Conservation (phyloP, 2,329 filamentous ascomycete species). For the Herpotrichia juniperi region DNA sequence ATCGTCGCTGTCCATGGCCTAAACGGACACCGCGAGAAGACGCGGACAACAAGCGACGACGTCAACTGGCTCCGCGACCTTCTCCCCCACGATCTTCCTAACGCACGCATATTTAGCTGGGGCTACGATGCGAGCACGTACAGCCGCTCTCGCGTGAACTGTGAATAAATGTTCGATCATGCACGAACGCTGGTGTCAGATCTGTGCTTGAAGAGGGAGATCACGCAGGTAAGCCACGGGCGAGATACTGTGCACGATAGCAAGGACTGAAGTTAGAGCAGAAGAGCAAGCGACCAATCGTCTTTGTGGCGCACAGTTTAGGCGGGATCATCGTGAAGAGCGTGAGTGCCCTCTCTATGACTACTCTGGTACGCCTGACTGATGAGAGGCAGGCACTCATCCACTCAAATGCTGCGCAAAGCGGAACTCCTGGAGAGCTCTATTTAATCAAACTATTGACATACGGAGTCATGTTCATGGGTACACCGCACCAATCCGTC, state of each 20-base stretch:
- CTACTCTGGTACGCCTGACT: slow-evolving; percentile 7
- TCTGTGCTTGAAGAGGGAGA: slow-evolving; percentile 32
- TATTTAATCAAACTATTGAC: slow-evolving; percentile 43
- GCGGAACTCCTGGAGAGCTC: slow-evolving; percentile 31
- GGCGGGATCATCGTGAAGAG: slow-evolving; percentile 43
- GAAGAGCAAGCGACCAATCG: slow-evolving; percentile 35
- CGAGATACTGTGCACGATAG: background rate
- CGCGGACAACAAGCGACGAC: slow-evolving; percentile 26
- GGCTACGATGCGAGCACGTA: slow-evolving; percentile 45
- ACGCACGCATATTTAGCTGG: slow-evolving; percentile 42
- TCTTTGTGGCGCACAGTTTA: slow-evolving; percentile 42
- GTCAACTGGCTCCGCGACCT: slow-evolving; percentile 30
- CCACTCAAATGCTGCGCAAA: slow-evolving; percentile 37
- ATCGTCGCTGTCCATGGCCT: slow-evolving; percentile 33
- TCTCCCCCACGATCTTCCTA: slow-evolving; percentile 30
- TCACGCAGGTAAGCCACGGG: slow-evolving; percentile 22
- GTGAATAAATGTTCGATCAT: slow-evolving; percentile 43
- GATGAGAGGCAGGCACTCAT: slow-evolving; percentile 41
- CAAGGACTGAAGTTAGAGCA: slow-evolving; percentile 10
- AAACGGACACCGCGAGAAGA: slow-evolving; percentile 28
- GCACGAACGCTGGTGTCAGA: slow-evolving; percentile 40
- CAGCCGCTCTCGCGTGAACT: slow-evolving; percentile 26
- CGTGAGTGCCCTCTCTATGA: slow-evolving; percentile 19
- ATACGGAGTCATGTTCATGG: slow-evolving; percentile 49
- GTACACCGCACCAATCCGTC: slow-evolving; percentile 47